Evolutionary conservation across 2,329 filamentous ascomycete species (phyloP), one percentile per base, ranked within the genome.

Genomic region (Pseudogymnoascus destructans): DNA sequence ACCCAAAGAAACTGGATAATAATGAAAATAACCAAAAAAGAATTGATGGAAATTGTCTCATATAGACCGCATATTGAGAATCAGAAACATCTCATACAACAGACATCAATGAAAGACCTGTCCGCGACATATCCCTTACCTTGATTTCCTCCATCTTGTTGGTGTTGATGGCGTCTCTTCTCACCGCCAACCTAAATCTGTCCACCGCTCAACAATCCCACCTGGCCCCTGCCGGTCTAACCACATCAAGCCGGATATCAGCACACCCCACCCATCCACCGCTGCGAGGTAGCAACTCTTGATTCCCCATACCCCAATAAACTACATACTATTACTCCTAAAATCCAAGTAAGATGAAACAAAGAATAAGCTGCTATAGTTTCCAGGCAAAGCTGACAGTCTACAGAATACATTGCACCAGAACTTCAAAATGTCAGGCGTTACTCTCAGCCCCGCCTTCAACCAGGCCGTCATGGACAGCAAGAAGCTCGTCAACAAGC

Each of bases 401-500:
- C 19, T n/a, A 42, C 17, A 42, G 38, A 38, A 42, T 17, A 19
- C n/a, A 52, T 17, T 9, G 11, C n/a, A 52, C 19, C 5, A 17
- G 21, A 30, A 10, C 46, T 17, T 11, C 46, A 52, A 52, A 52
- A 52, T 52, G 46, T 40, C 36, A 19, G 15, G 15, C 36, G 46
- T 38, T 7, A 35, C 54, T 35, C 54, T 56, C 33, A 56, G 54
- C 54, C 30, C 65, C 23, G 65, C 59, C 60, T 84, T 82, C 74
- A 66, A 79, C 64, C 75, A 73, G 70, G 83, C 83, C 62, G 75
- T 78, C 66, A 69, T 68, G 63, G 83, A 87, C 73, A 82, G 79
- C 73, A 81, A 81, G 73, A 84, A 86, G 78, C 77, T 87, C 63
- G 80, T 79, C 64, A 70, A 74, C 64, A 85, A 84, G 78, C 84